Base-by-base conservation (phyloP, 2,329 filamentous ascomycete genomes). In the Clonostachys solani region DNA sequence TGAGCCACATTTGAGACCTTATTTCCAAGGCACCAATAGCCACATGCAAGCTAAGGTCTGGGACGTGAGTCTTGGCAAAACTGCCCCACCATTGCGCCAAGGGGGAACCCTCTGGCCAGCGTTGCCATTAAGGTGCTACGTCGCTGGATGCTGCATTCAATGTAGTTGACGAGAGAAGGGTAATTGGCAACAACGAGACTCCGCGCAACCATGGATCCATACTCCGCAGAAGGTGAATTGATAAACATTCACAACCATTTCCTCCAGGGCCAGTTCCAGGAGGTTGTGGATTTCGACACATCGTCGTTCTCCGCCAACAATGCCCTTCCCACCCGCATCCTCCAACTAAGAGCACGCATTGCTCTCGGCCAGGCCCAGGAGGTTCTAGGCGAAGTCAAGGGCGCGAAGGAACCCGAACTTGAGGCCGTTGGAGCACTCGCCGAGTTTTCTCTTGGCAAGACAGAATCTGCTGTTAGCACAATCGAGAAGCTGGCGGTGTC, bases 281-380 rank as follows among this genome's bases (percentile, higher is more conserved):
- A 86, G 62, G 92, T 95, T 53, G 69, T 95, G 68, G 86, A 94
- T 72, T 95, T 91, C 71, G 87, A 95, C 68, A 86, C 84, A 40
- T 83, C 86, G 6, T 76, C 84, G 50, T 86, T 97, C 61, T 94
- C 89, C 41, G 57, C 84, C 53, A 83, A 87, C 59, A 96, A 96
- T 71, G 76, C 77, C 42, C 76, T 91, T 13, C 82, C 89, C 40
- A 87, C 89, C 38, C 84, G 84, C 49, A 73, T 96, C 41, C 81
- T 97, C 47, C 78, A 86, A 63, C 82, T 92, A 53, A 89, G 94
- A 63, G 84, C 92, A 40, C 86, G 86, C 62, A 83, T 96, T 60
- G 91, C 91, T 45, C 80, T 92, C 8, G 89, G 90, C 47, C 83
- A 95, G 62, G 80, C 85, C 51, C 75, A 84, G 52, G 80, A 86